These are phyloP conservation scores for Phanerochaete carnosa DNA, from an alignment of 768 basidiomycete genomes.

Conservation along the genomic window DNA sequence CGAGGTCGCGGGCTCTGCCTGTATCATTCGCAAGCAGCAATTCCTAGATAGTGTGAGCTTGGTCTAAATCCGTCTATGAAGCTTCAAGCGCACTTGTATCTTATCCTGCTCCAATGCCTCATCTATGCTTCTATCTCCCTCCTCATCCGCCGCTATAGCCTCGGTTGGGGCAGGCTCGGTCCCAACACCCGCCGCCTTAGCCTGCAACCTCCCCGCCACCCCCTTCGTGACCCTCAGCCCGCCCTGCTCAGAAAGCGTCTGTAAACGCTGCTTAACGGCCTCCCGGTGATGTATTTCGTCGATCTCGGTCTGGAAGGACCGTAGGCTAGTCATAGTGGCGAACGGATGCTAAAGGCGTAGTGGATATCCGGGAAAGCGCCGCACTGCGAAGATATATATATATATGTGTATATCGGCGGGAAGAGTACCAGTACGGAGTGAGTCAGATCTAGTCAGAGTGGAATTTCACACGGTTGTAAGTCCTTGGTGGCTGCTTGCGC, in stretches of 20 bases:
- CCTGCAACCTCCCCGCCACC: neutral
- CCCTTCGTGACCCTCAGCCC: constrained; percentile 22
- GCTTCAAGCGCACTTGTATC: neutral
- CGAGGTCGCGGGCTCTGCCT: constrained; percentile 56
- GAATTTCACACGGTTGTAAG: neutral
- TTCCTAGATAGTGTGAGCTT: constrained; percentile 28
- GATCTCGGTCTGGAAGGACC: constrained; percentile 72
- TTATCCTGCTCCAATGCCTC: neutral
- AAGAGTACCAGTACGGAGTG: neutral
- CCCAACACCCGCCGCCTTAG: constrained; percentile 4
- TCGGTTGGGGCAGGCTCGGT: neutral
- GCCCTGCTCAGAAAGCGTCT: constrained; percentile 37
- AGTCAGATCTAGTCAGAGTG: constrained; percentile 12
- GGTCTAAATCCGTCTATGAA: neutral
- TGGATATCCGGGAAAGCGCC: neutral
- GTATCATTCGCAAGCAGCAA: constrained; percentile 41
- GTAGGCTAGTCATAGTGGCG: constrained; percentile 46
- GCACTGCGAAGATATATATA: neutral
- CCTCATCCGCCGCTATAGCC: neutral
- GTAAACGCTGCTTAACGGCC: constrained; percentile 56
- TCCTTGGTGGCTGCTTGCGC: neutral
- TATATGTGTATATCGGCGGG: neutral
- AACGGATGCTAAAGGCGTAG: neutral
- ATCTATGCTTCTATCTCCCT: neutral
- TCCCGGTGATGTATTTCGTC: constrained; percentile 72